These are phyloP conservation scores for Aechmea fasciata DNA, from an alignment of 176 grass and related monocot species.

Conservation along the genomic window DNA sequence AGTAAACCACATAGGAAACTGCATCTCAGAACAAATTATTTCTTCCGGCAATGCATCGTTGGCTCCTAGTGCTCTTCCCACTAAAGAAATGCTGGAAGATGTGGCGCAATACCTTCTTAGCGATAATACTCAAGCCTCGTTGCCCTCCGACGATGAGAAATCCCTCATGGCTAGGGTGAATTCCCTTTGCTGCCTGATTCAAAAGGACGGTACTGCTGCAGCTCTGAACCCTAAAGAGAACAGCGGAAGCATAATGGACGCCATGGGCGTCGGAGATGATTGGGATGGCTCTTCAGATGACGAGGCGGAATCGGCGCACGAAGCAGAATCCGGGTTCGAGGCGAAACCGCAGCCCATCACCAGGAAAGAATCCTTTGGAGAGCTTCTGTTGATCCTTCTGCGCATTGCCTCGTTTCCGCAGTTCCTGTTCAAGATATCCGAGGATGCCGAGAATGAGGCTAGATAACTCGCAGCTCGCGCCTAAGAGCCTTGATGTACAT, in stretches of 20 bases:
- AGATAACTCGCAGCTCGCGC: background rate
- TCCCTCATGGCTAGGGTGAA: conserved; percentile 8
- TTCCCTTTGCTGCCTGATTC: conserved; percentile 11
- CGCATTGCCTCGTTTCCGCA: conserved; percentile 14
- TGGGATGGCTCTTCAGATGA: background rate
- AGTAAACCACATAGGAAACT: conserved; percentile 1
- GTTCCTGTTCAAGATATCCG: conserved; percentile 6
- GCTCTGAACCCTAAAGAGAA: background rate
- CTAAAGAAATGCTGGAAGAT: conserved; percentile 10
- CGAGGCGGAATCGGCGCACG: background rate
- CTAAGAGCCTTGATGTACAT: too few species aligned
- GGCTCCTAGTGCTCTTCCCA: background rate
- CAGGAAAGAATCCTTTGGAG: conserved; percentile 9
- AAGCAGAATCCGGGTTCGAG: background rate
- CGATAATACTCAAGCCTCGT: background rate
- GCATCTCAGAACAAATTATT: background rate
- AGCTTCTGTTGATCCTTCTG: conserved; percentile 13
- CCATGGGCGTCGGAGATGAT: background rate
- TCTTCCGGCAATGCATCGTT: background rate
- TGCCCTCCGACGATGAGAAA: background rate
- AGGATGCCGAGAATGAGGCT: conserved; percentile 6
- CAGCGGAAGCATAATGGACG: background rate
- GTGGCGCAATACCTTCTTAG: conserved; percentile 9
- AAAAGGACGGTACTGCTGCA: background rate
- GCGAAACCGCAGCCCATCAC: background rate